A percentile compares a stretch with the other conserved stretches of the same genome.
These are phyloP conservation scores for Tylopilus vinaceipallidus DNA, from an alignment of 768 basidiomycete genomes.

Conservation along the genomic window DNA sequence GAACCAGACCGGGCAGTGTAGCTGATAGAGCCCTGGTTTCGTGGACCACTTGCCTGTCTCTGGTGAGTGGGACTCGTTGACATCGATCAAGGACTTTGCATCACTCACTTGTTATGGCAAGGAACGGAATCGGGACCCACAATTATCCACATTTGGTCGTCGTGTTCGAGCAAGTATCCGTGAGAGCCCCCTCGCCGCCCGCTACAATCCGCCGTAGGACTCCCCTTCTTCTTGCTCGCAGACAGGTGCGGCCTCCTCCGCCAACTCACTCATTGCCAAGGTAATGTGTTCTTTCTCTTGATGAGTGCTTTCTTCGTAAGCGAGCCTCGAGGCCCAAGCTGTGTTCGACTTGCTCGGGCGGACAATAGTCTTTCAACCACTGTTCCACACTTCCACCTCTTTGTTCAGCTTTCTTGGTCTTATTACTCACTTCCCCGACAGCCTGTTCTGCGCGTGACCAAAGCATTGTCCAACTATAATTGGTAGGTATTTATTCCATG, in stretches of 20 bases:
- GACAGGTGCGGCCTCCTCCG: conserved; percentile 74
- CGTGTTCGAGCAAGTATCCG: conserved; percentile 36
- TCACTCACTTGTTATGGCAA: conserved; percentile 35
- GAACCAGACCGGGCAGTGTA: too few relatives aligned
- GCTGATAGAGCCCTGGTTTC: too few relatives aligned
- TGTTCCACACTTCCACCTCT: conserved; percentile 24
- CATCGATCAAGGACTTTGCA: not conserved
- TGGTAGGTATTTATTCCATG: conserved; percentile 31
- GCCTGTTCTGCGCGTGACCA: conserved; percentile 25
- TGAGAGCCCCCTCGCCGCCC: conserved; percentile 22
- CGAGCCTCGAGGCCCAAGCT: conserved; percentile 26
- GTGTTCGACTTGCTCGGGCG: conserved; percentile 18
- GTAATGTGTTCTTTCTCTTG: conserved; percentile 37
- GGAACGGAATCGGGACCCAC: conserved; percentile 49
- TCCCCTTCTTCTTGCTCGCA: conserved; percentile 8
- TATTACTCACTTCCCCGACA: conserved; percentile 21
- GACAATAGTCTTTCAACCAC: conserved; percentile 27
- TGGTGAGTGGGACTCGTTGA: conserved; percentile 13
- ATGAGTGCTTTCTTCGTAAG: conserved; percentile 9
- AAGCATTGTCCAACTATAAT: conserved; percentile 20
- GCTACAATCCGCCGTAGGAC: not conserved
- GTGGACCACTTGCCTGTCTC: not conserved
- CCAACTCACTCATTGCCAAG: conserved; percentile 58
- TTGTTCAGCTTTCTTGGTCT: conserved; percentile 11
- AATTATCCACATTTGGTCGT: conserved; percentile 44